Evolutionary conservation across 352 stramenopile genomes (phyloP).

Genomic region (Phytophthora fragariae): DNA sequence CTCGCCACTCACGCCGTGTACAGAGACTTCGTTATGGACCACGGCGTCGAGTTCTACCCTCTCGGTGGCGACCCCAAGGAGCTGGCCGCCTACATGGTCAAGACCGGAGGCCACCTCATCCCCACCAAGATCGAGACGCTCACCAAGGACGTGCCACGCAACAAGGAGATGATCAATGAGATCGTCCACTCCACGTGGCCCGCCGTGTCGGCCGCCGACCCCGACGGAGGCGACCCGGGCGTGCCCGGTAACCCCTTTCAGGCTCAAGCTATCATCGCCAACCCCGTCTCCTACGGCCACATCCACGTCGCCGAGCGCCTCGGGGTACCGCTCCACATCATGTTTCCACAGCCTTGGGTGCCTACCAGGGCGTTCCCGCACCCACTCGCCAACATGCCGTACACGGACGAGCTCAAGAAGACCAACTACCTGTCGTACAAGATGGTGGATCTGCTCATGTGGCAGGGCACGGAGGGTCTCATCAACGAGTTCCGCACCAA

Average conservation of each 20-base stretch:
- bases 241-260: constrained; percentile 62
- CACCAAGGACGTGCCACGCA: constrained; percentile 71
- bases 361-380: constrained; percentile 31
- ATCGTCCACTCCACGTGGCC: constrained; percentile 90
- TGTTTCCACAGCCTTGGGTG: constrained; percentile 49
- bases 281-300: constrained; percentile 90
- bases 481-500: constrained; percentile 36
- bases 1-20: constrained; percentile 91
- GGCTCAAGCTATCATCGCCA: constrained; percentile 93
- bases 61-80: constrained; percentile 62
- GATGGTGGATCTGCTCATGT: constrained; percentile 33
- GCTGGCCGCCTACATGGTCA: constrained; percentile 79
- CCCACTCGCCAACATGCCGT: constrained; percentile 26
- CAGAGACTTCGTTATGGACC: constrained; percentile 72
- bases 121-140: constrained; percentile 71
- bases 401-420: constrained; percentile 27
- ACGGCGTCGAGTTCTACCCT: constrained; percentile 76
- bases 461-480: constrained; percentile 23
- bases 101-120: constrained; percentile 79
- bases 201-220: constrained; percentile 71
- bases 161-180: constrained; percentile 90
- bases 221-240: constrained; percentile 44
- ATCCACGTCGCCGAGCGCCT: constrained; percentile 92
- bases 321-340: constrained; percentile 91
- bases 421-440: constrained; percentile 32